A percentile compares a stretch with the other conserved stretches of the same genome.
These are phyloP conservation scores for Crithidia bombi DNA, from an alignment of 208 protist species.

Conservation along the genomic window DNA sequence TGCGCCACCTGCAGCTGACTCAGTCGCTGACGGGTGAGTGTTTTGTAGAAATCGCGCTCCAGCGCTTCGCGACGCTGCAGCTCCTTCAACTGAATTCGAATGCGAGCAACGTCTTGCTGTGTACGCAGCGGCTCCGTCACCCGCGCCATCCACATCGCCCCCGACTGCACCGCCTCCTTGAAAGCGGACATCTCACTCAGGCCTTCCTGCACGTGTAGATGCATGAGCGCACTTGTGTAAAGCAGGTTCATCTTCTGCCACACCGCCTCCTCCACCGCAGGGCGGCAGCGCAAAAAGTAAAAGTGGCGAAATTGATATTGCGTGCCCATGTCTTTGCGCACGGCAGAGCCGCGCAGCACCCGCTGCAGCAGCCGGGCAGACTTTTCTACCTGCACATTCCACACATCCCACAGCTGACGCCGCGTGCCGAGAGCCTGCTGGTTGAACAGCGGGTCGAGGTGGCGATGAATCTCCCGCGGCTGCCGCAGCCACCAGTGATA, in stretches of 20 bases:
- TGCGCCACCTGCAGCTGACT: conserved; percentile 12
- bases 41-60: conserved; percentile 7
- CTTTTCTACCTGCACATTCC: conserved; percentile 28
- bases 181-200: conserved; percentile 21
- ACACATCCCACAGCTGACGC: conserved; percentile 36
- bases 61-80: conserved; percentile 21
- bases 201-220: conserved; percentile 40
- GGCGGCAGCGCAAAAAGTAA: conserved; percentile 43
- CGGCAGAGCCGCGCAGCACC: conserved; percentile 32
- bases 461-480: conserved; percentile 26
- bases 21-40: conserved; percentile 3
- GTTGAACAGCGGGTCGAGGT: conserved; percentile 28
- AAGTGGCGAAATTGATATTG: conserved; percentile 42
- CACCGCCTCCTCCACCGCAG: conserved; percentile 50
- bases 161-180: conserved; percentile 20
- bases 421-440: conserved; percentile 16
- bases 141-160: conserved; percentile 8
- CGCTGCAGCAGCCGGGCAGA: conserved; percentile 42
- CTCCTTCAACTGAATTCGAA: conserved; percentile 14
- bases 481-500: conserved; percentile 61
- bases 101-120: conserved; percentile 9
- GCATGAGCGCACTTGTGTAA: conserved; percentile 39
- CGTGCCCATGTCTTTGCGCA: conserved; percentile 18
- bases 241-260: conserved; percentile 36
- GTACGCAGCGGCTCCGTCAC: background rate